Percentiles rank a stretch among this genome's conserved stretches.
These are phyloP conservation scores for Eucalyptus erythrocorys DNA, from an alignment of 345 rosid species.

Conservation along the genomic window DNA sequence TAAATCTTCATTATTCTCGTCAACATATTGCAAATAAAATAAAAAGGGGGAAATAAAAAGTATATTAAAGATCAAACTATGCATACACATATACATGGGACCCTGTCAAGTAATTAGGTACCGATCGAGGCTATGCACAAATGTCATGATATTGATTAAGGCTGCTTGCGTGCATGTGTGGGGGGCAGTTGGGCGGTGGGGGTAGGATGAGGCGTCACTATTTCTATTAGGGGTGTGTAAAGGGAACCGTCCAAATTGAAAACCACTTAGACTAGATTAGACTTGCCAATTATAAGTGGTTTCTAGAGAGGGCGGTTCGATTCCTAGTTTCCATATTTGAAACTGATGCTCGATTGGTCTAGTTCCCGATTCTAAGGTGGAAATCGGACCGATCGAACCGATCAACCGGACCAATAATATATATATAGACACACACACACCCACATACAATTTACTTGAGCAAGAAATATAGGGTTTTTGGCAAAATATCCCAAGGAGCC, in stretches of 20 bases:
- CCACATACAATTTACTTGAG: too few species aligned
- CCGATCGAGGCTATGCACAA: not conserved
- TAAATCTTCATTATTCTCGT: not conserved
- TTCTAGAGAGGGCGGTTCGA: rapidly evolving
- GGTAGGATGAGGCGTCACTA: rapidly evolving
- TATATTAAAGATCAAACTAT: not conserved
- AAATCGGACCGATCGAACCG: rapidly evolving
- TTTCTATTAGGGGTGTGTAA: too few species aligned
- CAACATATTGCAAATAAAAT: not conserved
- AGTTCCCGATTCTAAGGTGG: rapidly evolving
- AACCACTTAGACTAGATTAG: rapidly evolving
- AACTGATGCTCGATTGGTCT: rapidly evolving
- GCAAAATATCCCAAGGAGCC: too few species aligned
- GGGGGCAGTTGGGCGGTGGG: rapidly evolving
- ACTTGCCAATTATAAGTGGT: rapidly evolving
- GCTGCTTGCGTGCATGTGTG: rapidly evolving
- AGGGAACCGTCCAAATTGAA: rapidly evolving
- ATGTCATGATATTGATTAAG: not conserved
- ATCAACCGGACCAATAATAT: rapidly evolving
- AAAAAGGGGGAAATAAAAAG: not conserved
- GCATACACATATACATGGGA: not conserved
- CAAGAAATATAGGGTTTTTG: rapidly evolving
- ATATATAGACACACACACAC: too few species aligned
- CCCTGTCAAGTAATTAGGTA: not conserved
- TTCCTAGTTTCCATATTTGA: rapidly evolving